Evolutionary conservation across 108 stramenopile species (phyloP).

Genomic region (Nitzschia sp.): DNA sequence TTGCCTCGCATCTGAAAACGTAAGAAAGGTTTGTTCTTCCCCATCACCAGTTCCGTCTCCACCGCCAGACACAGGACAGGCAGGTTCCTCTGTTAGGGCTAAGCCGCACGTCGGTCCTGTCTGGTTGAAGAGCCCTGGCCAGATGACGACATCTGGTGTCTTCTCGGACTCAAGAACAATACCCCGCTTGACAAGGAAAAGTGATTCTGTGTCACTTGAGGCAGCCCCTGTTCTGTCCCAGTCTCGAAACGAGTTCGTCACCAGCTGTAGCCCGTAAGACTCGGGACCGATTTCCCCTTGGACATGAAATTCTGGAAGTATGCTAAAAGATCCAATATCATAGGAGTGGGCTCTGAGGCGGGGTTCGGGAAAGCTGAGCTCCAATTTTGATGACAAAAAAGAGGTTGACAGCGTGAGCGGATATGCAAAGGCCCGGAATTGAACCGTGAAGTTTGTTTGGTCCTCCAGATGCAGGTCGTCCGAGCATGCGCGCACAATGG

Average conservation of each 20-base stretch:
- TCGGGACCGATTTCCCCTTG: neutral
- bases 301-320: conserved; percentile 5
- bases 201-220: neutral
- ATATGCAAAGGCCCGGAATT: conserved; percentile 11
- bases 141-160: neutral
- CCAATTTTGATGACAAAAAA: neutral
- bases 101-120: conserved; percentile 5
- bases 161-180: neutral
- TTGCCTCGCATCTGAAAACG: neutral
- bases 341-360: conserved; percentile 6
- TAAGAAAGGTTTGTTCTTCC: neutral
- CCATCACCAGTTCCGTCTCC: neutral
- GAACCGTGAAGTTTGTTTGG: neutral
- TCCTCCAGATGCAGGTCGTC: conserved; percentile 23
- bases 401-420: conserved; percentile 1
- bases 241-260: conserved; percentile 24
- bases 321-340: conserved; percentile 3
- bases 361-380: neutral
- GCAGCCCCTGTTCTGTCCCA: conserved; percentile 18
- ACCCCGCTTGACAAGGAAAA: conserved; percentile 12
- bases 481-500: conserved; percentile 31
- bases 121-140: conserved; percentile 17
- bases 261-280: conserved; percentile 7
- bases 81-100: neutral
- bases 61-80: neutral